These are phyloP conservation scores for Scytalidium lignicola DNA, from an alignment of 2,329 filamentous ascomycete genomes.

Conservation along the genomic window DNA sequence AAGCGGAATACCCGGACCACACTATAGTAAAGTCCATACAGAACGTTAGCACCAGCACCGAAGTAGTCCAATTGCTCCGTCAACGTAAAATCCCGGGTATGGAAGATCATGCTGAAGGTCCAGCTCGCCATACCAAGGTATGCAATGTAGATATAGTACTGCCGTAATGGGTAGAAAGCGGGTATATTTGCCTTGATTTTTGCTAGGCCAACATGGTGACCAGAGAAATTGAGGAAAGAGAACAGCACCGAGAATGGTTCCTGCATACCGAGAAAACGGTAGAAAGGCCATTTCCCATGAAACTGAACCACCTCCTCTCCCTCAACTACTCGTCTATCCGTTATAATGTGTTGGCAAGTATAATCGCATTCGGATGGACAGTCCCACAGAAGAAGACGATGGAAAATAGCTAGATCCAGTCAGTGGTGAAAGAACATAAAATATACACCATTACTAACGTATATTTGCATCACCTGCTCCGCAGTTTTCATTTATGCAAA, in stretches of 20 bases:
- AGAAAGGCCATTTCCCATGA: constrained; percentile 98
- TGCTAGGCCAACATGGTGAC: constrained; percentile 72
- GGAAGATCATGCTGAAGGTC: constrained; percentile 87
- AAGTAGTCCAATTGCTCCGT: constrained; percentile 98
- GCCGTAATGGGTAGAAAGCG: constrained; percentile 65
- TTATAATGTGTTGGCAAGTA: constrained; percentile 91
- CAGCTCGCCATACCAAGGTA: constrained; percentile 79
- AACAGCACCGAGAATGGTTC: constrained; percentile 93
- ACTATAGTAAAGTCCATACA: constrained; percentile 88
- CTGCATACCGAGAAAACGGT: constrained; percentile 85
- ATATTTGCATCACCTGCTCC: constrained; percentile 59
- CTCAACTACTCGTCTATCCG: constrained; percentile 60
- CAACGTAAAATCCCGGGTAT: constrained; percentile 75
- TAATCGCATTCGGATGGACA: constrained; percentile 96
- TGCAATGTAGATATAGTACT: constrained; percentile 76
- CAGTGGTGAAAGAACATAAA: constrained; percentile 4
- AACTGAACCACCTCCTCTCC: constrained; percentile 77
- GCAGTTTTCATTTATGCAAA: constrained; percentile 80
- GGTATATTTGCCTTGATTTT: constrained; percentile 69
- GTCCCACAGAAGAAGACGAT: constrained; percentile 84
- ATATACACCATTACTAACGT: constrained; percentile 50
- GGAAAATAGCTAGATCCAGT: constrained; percentile 62
- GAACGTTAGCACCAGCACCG: constrained; percentile 79
- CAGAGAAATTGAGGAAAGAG: constrained; percentile 84
- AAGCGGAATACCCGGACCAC: constrained; percentile 78